Conservation (phyloP, 768 basidiomycete species). For the Tricholoma hemisulphureum region DNA sequence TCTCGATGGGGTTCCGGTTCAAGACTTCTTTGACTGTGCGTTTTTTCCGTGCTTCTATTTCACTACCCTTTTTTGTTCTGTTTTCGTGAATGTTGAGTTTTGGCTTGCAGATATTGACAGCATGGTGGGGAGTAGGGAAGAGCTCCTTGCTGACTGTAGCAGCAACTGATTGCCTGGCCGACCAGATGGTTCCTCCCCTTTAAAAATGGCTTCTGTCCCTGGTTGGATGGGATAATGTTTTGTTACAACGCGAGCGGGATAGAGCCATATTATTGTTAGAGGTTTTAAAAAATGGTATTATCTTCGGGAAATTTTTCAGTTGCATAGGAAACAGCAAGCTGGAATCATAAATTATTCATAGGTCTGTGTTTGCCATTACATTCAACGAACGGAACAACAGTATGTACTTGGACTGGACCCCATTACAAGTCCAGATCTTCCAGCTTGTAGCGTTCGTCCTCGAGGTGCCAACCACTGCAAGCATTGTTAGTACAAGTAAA, state of each 20-base stretch:
- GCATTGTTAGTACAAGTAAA: background rate
- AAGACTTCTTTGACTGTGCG: slow-evolving; percentile 44
- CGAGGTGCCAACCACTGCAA: slow-evolving; percentile 10
- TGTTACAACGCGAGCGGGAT: too few relatives aligned
- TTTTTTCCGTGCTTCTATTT: background rate
- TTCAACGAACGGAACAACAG: too few relatives aligned
- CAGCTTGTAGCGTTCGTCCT: slow-evolving; percentile 8
- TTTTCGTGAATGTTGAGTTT: background rate
- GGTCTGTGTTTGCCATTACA: too few relatives aligned
- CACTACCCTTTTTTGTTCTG: background rate
- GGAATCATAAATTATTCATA: too few relatives aligned
- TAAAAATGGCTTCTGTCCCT: background rate
- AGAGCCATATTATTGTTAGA: too few relatives aligned
- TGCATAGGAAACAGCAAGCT: too few relatives aligned
- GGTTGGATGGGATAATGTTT: too few relatives aligned
- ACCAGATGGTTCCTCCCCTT: background rate
- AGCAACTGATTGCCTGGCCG: background rate
- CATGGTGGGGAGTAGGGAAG: slow-evolving; percentile 34
- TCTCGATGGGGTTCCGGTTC: slow-evolving; percentile 44
- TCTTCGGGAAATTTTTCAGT: too few relatives aligned
- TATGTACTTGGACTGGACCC: too few relatives aligned
- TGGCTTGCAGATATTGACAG: slow-evolving; percentile 36
- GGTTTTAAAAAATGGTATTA: too few relatives aligned
- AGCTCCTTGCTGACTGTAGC: slow-evolving; percentile 35
- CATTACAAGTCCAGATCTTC: background rate